Percentiles rank a stretch among this genome's conserved stretches.
Evolutionary conservation across 2,329 filamentous ascomycete species (phyloP).

Genomic region (Penicillium brevicompactum): DNA sequence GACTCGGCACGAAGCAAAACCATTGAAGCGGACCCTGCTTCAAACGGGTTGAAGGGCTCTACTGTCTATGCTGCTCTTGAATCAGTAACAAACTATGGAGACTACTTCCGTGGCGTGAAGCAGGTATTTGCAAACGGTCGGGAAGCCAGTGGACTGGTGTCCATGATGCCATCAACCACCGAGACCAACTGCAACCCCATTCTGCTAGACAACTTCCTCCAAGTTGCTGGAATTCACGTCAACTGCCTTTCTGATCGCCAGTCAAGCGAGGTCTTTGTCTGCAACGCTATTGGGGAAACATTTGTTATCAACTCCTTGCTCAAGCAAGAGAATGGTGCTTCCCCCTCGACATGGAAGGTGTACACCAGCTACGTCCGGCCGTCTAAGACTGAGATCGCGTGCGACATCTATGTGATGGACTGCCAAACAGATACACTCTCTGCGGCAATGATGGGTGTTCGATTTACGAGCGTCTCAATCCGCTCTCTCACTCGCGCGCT

Average conservation of each 20-base stretch:
- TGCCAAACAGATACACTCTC: background rate
- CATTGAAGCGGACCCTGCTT: constrained; percentile 7
- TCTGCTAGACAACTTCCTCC: constrained; percentile 20
- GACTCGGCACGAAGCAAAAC: background rate
- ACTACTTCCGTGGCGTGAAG: constrained; percentile 13
- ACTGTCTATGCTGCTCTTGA: constrained; percentile 17
- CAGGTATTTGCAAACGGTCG: constrained; percentile 18
- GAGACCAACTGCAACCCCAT: constrained; percentile 24
- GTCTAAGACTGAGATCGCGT: constrained; percentile 11
- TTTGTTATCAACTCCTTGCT: background rate
- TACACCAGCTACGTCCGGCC: constrained; percentile 21
- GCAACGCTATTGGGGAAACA: constrained; percentile 26
- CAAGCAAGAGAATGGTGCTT: constrained; percentile 16
- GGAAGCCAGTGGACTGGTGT: constrained; percentile 21
- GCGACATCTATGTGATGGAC: background rate
- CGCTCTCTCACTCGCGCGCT: background rate
- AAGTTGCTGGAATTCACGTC: constrained; percentile 2
- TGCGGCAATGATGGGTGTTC: background rate
- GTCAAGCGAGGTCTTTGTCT: constrained; percentile 30
- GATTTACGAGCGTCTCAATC: background rate
- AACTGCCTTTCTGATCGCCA: constrained; percentile 29
- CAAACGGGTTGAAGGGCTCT: constrained; percentile 19
- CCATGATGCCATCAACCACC: background rate
- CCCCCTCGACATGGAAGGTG: constrained; percentile 8
- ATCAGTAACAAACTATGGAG: constrained; percentile 14